Evolutionary conservation across 441 rosid genomes (phyloP).

Genomic region (Brassica balearica): DNA sequence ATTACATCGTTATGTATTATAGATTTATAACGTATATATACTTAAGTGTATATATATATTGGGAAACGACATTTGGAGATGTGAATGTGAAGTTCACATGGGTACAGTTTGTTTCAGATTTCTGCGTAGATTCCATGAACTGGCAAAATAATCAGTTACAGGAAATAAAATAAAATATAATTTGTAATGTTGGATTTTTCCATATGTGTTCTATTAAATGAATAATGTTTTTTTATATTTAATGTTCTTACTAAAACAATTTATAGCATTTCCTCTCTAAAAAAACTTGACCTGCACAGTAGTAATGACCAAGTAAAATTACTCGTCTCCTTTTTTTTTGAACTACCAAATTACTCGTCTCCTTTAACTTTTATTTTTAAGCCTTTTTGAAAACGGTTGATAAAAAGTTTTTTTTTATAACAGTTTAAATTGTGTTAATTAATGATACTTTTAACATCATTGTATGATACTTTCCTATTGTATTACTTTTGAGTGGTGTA

Average conservation of each 20-base stretch:
- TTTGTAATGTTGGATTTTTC: not conserved
- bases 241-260: not conserved
- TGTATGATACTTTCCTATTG: not conserved
- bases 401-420: not conserved
- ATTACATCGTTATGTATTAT: not conserved
- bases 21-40: not conserved
- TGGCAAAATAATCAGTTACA: not conserved
- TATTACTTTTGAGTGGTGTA: not conserved
- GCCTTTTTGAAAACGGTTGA: not conserved
- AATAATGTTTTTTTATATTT: not conserved
- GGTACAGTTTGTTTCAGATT: conserved; percentile 25
- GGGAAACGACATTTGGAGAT: conserved; percentile 15
- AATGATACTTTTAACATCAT: not conserved
- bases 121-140: conserved; percentile 28
- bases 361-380: not conserved
- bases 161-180: not conserved
- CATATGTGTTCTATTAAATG: not conserved
- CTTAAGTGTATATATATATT: not conserved
- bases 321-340: not conserved
- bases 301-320: not conserved
- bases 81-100: conserved; percentile 43
- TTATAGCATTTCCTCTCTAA: not conserved
- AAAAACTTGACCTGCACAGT: not conserved
- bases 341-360: not conserved
- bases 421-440: not conserved